Evolutionary conservation across 192 early-diverging fungal genomes (phyloP), one percentile per base, ranked within the genome.

Genomic region (Backusella parvicylindrica): DNA sequence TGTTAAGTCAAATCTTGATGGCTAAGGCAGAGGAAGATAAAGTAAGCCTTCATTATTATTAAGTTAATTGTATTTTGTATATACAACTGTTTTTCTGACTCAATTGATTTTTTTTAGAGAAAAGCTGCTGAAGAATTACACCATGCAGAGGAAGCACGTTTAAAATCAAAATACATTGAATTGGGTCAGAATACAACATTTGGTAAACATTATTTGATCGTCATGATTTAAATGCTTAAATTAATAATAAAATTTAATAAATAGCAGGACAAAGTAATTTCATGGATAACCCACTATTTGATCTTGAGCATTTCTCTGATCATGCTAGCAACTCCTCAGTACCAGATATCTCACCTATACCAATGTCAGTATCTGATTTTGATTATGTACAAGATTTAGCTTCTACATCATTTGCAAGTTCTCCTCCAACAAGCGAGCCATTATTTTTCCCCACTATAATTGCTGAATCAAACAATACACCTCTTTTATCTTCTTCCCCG

Each of bases 1-100:
- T 71, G 21, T 11, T 71, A 71, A 71, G 47, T n/a, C 70, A 71
- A 11, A 71, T 71, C 3, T 30, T 71, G 18, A 43, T 71, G 13
- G 70, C 70, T n/a, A 71, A 71, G 35, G 47, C 70, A 4, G 40
- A 71, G 47, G 69, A 71, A 30, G 69, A 71, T 33, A 71, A 71
- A 31, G 69, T 49, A 71, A 71, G 38, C 18, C 33, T 21, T 21
- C 32, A 26, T 23, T 7, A 67, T 11, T 35, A 37, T 35, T n/a
- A 32, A 35, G 37, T 12, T 18, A n/a, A 11, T 21, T 23, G 9
- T 23, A 65, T 38, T 23, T 23, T 37, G 16, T 67, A n/a, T 67
- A 21, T 32, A 9, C n/a, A 36, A 38, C 26, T 38, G 2, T 21
- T 21, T 30, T 30, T 65, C 6, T 65, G 28, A 33, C 4, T 65